Evolutionary conservation across 2,329 filamentous ascomycete species (phyloP).

Genomic region (Xylaria arbuscula): DNA sequence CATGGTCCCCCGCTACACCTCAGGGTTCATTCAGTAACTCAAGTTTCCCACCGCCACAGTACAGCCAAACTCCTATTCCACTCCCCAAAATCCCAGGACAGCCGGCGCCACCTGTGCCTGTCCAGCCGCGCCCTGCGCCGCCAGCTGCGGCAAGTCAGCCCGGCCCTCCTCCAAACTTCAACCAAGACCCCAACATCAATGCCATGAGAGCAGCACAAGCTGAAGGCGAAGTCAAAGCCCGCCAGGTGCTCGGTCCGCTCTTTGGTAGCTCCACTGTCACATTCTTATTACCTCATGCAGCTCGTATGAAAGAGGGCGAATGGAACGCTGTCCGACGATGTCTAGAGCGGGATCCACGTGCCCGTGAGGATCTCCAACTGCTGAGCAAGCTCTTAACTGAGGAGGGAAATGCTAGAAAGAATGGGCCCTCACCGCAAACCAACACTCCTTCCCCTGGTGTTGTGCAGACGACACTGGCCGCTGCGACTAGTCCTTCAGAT

Average conservation of each 20-base stretch:
- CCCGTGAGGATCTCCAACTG: slow-evolving; percentile 70
- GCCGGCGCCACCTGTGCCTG: slow-evolving; percentile 38
- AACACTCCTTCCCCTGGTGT: slow-evolving; percentile 46
- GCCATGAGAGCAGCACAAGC: slow-evolving; percentile 57
- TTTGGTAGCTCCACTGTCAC: slow-evolving; percentile 73
- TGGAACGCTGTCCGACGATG: slow-evolving; percentile 79
- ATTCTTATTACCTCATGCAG: slow-evolving; percentile 76
- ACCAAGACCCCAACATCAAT: slow-evolving; percentile 53
- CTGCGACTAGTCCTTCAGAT: slow-evolving; percentile 42
- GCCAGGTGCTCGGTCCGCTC: slow-evolving; percentile 71
- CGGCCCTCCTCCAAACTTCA: slow-evolving; percentile 32
- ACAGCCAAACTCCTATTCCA: slow-evolving; percentile 51
- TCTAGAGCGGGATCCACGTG: slow-evolving; percentile 71
- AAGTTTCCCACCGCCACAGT: slow-evolving; percentile 42
- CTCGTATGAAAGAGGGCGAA: slow-evolving; percentile 75
- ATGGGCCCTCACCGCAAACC: slow-evolving; percentile 40
- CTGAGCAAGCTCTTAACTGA: slow-evolving; percentile 67
- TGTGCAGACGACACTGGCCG: slow-evolving; percentile 49
- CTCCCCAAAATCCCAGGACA: slow-evolving; percentile 50
- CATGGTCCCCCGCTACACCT: slow-evolving; percentile 65
- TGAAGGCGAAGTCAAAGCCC: slow-evolving; percentile 67
- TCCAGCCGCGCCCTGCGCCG: slow-evolving; percentile 32
- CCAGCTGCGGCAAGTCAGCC: slow-evolving; percentile 32
- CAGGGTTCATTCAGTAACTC: slow-evolving; percentile 51
- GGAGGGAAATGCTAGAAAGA: slow-evolving; percentile 53